These are phyloP conservation scores for Bodo saltans DNA, from an alignment of 78 protist species.

Conservation along the genomic window DNA sequence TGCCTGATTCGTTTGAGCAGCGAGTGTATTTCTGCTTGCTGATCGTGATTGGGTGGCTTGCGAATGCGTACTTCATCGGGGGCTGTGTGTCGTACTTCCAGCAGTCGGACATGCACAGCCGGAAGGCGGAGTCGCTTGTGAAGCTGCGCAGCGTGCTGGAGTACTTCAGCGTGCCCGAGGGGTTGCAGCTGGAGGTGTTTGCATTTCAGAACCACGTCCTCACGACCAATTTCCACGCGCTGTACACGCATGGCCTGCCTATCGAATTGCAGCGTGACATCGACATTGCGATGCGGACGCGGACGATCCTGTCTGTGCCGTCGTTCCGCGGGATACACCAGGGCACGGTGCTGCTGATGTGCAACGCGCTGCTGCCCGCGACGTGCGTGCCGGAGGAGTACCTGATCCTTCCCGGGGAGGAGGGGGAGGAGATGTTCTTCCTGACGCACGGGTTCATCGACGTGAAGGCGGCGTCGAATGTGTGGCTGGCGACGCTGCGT, in stretches of 20 bases:
- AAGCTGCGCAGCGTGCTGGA: conserved; percentile 8
- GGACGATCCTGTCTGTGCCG: conserved; percentile 12
- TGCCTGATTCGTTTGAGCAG: not conserved
- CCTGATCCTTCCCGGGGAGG: conserved; percentile 33
- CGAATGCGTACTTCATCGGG: conserved; percentile 5
- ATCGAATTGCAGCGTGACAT: conserved; percentile 4
- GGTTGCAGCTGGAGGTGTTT: conserved; percentile 11
- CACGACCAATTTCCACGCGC: conserved; percentile 7
- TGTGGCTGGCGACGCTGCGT: conserved; percentile 3
- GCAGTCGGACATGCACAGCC: conserved; percentile 16
- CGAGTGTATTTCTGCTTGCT: not conserved
- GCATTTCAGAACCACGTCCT: conserved; percentile 16
- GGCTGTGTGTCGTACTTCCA: conserved; percentile 6
- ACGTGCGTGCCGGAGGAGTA: conserved; percentile 24
- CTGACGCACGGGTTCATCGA: conserved; percentile 15
- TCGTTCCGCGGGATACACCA: not conserved
- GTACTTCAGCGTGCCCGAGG: not conserved
- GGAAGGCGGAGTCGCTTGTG: not conserved
- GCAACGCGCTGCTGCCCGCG: conserved; percentile 1
- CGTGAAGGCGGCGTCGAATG: not conserved
- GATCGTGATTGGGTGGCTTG: not conserved
- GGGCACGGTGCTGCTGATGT: not conserved
- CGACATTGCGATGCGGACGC: not conserved
- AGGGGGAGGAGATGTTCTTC: conserved; percentile 45
- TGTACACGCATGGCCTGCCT: conserved; percentile 16